Evolutionary conservation across 177 flowering plant genomes (phyloP), one percentile per base, ranked within the genome.

Genomic region (Vitis hybrid): DNA sequence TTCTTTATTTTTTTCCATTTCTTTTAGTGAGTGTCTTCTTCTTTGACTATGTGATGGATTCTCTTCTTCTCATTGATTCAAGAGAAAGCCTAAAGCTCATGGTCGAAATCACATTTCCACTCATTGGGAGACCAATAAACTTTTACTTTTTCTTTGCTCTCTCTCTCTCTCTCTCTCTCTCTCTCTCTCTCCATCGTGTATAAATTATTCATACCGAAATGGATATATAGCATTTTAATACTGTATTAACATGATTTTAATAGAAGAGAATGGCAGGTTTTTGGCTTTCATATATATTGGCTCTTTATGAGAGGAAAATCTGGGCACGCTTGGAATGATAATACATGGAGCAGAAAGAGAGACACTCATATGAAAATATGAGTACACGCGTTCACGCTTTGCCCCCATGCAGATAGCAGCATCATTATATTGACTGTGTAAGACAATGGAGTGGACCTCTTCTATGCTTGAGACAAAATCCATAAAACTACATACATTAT

Each of bases 61-160:
- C 72, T 72, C 72, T 72, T 58, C 50, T 58, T 62, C 12, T 60
- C 82, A 63, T 79, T 75, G 82, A 57, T 76, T 40, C 69, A 79
- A 79, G 82, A 79, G 82, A 79, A 79, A 79, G 82, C 67, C 73
- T 63, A 69, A 77, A 73, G 64, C 61, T 62, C 17, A 30, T 48
- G 52, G 18, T 14, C 30, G n/a, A 17, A 40, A 2, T 60, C 11
- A 48, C 66, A 59, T n/a, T 49, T 66, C 69, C 49, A 17, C 56
- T 50, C 65, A 57, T 58, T 65, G 74, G 65, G 54, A 66, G 71
- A 56, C 70, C 68, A 77, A 34, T 40, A 56, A 77, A 30, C 73
- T 71, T 68, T 71, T 62, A 17, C 64, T 71, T 71, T 73, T 64
- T 21, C 48, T 65, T 57, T 69, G 45, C 45, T 40, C 8, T 40